Base-by-base conservation (phyloP, 208 protist genomes). In the Crithidia acanthocephali region DNA sequence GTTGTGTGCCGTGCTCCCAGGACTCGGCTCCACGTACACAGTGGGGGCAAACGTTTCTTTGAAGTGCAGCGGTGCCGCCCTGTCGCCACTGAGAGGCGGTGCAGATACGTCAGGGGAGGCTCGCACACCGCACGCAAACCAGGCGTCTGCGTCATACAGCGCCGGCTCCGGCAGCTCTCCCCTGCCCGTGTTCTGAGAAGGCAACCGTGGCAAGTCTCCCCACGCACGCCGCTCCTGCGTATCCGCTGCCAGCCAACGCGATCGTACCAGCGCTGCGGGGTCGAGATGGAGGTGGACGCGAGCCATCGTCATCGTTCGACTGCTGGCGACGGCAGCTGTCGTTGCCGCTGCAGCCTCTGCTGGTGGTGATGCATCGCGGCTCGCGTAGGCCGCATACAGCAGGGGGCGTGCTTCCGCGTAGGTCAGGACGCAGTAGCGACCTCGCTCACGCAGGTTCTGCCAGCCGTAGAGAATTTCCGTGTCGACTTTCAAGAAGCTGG, bases 401-500 rank as follows among this genome's bases (percentile, higher is more conserved):
- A 68, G 15, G 0, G 52, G 61, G 22, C 61, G 59, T 10, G 52
- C 69, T 52, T 75, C 60, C n/a, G 48, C 16, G 44, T 75, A 75
- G 6, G 69, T 61, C 28, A 68, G 22, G n/a, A 56, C 6, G 32
- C 69, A 75, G 61, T 68, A 68, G 32, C n/a, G 32, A n/a, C 61
- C 61, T 10, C 48, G 13, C 52, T 59, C 51, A 15, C 69, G 69
- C 27, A 68, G 51, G 32, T 59, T 28, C 33, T 75, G 63, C 69
- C 69, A 75, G 9, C 69, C 69, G 32, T 68, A 75, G 16, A 75
- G 6, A 25, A 68, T 37, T 44, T 68, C 52, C 1, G 60, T 51
- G 56, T 47, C 45, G 1, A 75, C 5, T 42, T 52, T 65, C 42
- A 75, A 16, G 33, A 42, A 61, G 0, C 10, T 13, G 22, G 47